A percentile compares a stretch with the other conserved stretches of the same genome.
phyloP scores from a whole-genome alignment of 441 rosid species.

The Pelargonium cotyledonis region DNA sequence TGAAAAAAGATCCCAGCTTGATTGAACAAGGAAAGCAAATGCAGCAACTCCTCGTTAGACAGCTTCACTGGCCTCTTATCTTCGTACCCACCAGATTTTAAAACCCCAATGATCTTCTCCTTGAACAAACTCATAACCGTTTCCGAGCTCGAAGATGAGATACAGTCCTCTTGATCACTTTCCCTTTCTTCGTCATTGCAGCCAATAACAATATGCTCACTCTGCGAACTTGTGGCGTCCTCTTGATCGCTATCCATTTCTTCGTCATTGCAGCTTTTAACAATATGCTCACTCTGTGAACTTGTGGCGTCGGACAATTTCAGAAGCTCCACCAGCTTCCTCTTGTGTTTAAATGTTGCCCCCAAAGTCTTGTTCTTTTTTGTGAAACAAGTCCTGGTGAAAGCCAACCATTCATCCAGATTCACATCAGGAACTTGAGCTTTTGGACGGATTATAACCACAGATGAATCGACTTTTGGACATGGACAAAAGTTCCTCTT shows the following conservation, averaged over 20 bases:
- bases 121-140: conserved; percentile 40
- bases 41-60: conserved; percentile 48
- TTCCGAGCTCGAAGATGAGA: conserved; percentile 24
- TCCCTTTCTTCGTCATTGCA: conserved; percentile 25
- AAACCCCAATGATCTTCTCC: conserved; percentile 42
- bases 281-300: not conserved
- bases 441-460: conserved; percentile 68
- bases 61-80: conserved; percentile 78
- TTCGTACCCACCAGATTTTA: conserved; percentile 44
- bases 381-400: conserved; percentile 63
- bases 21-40: conserved; percentile 47
- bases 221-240: conserved; percentile 3
- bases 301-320: conserved; percentile 28
- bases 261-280: conserved; percentile 15
- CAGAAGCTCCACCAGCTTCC: conserved; percentile 56
- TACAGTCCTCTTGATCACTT: conserved; percentile 19
- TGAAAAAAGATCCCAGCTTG: conserved; percentile 61
- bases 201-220: not conserved
- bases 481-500: conserved; percentile 79
- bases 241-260: too few relatives aligned
- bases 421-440: conserved; percentile 38
- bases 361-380: conserved; percentile 84
- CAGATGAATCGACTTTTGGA: conserved; percentile 90
- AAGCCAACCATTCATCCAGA: conserved; percentile 53
- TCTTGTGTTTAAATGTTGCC: conserved; percentile 85